These are phyloP conservation scores for Salix purpurea DNA, from an alignment of 345 rosid genomes.

Conservation along the genomic window DNA sequence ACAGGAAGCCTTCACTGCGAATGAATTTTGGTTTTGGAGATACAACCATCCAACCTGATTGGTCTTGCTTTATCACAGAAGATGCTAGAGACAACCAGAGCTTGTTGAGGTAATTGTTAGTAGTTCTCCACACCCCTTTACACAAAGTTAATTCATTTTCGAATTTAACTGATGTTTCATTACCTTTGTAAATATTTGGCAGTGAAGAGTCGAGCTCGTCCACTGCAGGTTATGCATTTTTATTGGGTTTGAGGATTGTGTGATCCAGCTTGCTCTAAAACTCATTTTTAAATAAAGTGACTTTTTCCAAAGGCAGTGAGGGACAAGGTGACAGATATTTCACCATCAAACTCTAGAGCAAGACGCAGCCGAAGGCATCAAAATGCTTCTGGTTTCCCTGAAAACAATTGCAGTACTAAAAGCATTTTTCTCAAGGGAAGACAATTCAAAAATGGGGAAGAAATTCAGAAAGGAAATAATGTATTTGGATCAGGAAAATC, in stretches of 20 bases:
- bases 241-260: conserved; percentile 2
- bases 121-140: neutral
- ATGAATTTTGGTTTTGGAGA: conserved; percentile 21
- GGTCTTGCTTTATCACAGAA: conserved; percentile 36
- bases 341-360: conserved; percentile 24
- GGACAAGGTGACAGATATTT: conserved; percentile 29
- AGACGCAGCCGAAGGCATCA: conserved; percentile 28
- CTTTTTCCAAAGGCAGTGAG: conserved; percentile 36
- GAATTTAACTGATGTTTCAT: conserved; percentile 19
- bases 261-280: conserved; percentile 2
- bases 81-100: conserved; percentile 49
- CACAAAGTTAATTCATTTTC: neutral
- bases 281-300: neutral
- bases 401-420: conserved; percentile 14
- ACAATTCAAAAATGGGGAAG: conserved; percentile 18
- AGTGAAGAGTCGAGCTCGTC: conserved; percentile 90
- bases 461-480: conserved; percentile 15
- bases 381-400: conserved; percentile 27
- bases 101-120: conserved; percentile 48
- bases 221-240: conserved; percentile 56
- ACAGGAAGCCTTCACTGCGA: conserved; percentile 24
- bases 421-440: conserved; percentile 21
- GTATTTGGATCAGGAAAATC: conserved; percentile 23
- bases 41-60: conserved; percentile 28
- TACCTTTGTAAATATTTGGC: conserved; percentile 29